phyloP scores from a whole-genome alignment of 2,329 filamentous ascomycete genomes.

The Myriosclerotinia scirpicola region DNA sequence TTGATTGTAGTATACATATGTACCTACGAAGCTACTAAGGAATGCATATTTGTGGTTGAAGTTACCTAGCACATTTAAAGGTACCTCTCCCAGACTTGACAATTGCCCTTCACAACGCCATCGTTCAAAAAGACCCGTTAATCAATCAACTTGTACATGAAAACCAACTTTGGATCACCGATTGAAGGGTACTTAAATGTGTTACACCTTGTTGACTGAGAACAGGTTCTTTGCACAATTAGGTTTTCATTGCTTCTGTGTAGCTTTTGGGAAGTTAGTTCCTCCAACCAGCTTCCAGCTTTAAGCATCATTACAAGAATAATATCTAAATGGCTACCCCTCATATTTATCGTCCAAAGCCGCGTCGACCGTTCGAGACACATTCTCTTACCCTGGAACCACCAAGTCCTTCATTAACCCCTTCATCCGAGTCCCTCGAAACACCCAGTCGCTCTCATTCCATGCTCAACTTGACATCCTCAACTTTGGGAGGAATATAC shows the following conservation, averaged over 20 bases:
- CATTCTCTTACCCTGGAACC: constrained; percentile 44
- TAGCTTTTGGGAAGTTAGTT: neutral
- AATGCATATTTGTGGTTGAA: constrained; percentile 10
- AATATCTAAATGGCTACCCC: constrained; percentile 21
- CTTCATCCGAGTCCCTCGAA: constrained; percentile 58
- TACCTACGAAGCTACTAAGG: neutral
- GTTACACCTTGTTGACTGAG: constrained; percentile 15
- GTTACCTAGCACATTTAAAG: constrained; percentile 12
- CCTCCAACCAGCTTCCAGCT: neutral
- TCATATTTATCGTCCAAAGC: constrained; percentile 64
- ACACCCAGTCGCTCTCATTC: constrained; percentile 71
- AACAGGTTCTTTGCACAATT: neutral
- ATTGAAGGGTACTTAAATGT: neutral
- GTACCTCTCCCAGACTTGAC: constrained; percentile 14
- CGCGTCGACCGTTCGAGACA: constrained; percentile 69
- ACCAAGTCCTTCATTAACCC: constrained; percentile 55
- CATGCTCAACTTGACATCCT: constrained; percentile 81
- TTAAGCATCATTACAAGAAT: neutral
- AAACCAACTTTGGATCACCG: too few relatives aligned
- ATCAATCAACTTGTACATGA: neutral
- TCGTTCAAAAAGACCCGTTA: constrained; percentile 5
- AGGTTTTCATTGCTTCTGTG: neutral
- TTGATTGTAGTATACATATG: neutral
- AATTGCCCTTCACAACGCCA: neutral
- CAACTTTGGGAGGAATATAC: constrained; percentile 91